A percentile compares a stretch with the other conserved stretches of the same genome.
Conservation (phyloP, 108 stramenopile genomes). For the Nannochloropsis salina region DNA sequence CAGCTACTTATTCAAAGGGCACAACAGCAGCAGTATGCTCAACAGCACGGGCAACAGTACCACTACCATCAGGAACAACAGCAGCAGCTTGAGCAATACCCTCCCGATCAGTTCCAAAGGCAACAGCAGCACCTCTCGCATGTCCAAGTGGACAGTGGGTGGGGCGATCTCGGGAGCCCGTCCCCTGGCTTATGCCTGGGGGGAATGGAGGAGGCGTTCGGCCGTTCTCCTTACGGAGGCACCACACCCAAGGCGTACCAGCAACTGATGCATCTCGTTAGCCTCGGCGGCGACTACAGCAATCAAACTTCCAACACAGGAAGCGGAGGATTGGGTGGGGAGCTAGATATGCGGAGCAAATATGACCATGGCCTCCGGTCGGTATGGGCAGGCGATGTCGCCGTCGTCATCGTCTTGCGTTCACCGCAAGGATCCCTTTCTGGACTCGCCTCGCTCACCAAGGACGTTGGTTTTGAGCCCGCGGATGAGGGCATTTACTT, state of each 20-base stretch:
- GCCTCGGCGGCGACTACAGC: background rate
- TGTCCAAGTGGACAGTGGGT: background rate
- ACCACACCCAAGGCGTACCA: background rate
- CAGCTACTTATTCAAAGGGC: background rate
- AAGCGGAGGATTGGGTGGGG: background rate
- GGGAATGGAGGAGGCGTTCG: background rate
- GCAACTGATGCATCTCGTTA: background rate
- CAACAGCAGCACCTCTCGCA: background rate
- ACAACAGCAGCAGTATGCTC: background rate
- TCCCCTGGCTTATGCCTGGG: background rate
- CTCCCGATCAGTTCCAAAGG: too few species aligned
- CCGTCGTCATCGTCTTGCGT: background rate
- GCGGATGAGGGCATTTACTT: constrained; percentile 2
- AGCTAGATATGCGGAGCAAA: background rate
- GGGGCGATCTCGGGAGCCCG: background rate
- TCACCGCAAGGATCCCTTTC: background rate
- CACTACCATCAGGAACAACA: background rate
- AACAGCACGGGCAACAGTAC: background rate
- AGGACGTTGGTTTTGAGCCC: background rate
- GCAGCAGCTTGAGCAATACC: background rate
- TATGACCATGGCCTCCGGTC: background rate
- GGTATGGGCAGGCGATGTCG: background rate
- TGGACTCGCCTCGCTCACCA: background rate
- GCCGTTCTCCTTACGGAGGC: background rate
- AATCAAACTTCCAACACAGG: background rate